Evolutionary conservation across 345 rosid species (phyloP).

Genomic region (Sisymbrium altissimum): DNA sequence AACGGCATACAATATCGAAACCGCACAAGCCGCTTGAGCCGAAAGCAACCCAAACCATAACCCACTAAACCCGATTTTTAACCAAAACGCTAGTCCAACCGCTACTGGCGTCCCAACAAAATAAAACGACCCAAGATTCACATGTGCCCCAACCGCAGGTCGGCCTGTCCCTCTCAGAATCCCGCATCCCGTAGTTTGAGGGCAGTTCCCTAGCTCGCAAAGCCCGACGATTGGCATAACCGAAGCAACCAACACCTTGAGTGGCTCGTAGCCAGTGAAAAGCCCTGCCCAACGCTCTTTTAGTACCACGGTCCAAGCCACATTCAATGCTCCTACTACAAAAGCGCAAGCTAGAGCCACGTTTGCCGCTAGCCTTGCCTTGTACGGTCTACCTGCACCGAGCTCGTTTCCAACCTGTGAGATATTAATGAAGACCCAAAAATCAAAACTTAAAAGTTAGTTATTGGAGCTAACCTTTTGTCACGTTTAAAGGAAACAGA

Average conservation of each 20-base stretch:
- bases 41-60: constrained; percentile 87
- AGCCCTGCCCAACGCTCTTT: constrained; percentile 73
- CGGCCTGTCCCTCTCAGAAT: constrained; percentile 86
- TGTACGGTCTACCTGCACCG: constrained; percentile 85
- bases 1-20: constrained; percentile 63
- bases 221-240: constrained; percentile 88
- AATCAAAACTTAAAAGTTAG: constrained; percentile 8
- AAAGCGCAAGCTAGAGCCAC: constrained; percentile 87
- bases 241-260: constrained; percentile 64
- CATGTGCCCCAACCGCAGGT: constrained; percentile 74
- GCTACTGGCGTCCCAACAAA: constrained; percentile 95
- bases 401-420: constrained; percentile 91
- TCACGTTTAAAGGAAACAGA: constrained; percentile 29
- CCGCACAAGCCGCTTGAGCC: constrained; percentile 81
- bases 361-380: constrained; percentile 76
- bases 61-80: constrained; percentile 76
- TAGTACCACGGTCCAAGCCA: constrained; percentile 71
- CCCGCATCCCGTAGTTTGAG: constrained; percentile 97
- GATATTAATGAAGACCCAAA: not conserved
- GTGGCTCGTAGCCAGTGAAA: constrained; percentile 60
- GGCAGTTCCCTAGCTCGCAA: constrained; percentile 94
- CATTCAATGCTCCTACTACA: constrained; percentile 65
- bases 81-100: constrained; percentile 75
- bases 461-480: constrained; percentile 21
- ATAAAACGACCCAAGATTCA: constrained; percentile 85